A percentile compares a stretch with the other conserved stretches of the same genome.
These are phyloP conservation scores for Thelonectria blattea DNA, from an alignment of 2,329 filamentous ascomycete genomes.

Conservation along the genomic window DNA sequence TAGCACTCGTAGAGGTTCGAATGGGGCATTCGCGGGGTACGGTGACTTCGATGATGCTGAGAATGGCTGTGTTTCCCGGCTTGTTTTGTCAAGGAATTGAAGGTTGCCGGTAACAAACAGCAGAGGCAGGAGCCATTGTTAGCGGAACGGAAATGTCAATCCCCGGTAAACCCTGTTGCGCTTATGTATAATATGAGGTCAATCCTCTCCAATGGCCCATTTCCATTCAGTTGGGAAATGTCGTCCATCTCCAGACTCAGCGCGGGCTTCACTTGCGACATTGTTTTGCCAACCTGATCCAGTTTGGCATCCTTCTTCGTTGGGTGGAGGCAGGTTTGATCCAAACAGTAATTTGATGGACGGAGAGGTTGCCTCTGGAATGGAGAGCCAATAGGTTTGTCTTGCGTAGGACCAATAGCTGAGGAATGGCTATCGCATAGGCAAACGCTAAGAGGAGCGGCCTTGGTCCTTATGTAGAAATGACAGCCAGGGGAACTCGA, in stretches of 20 bases:
- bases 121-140: not conserved
- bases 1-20: too few relatives aligned
- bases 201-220: not conserved
- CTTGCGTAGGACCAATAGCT: too few relatives aligned
- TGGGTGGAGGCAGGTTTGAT: not conserved
- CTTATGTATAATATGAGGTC: not conserved
- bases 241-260: not conserved
- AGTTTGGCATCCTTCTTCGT: not conserved
- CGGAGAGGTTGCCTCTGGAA: too few relatives aligned
- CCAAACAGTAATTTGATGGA: not conserved
- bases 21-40: too few relatives aligned
- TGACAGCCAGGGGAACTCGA: too few relatives aligned
- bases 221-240: not conserved
- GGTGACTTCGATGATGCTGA: too few relatives aligned
- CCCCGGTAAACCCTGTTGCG: not conserved
- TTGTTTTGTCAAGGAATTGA: constrained; percentile 11
- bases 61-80: too few relatives aligned
- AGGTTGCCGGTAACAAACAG: not conserved
- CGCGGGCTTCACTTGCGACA: not conserved
- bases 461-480: too few relatives aligned
- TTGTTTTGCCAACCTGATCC: not conserved
- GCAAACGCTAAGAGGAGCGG: too few relatives aligned
- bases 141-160: not conserved
- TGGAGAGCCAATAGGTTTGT: too few relatives aligned
- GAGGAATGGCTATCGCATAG: too few relatives aligned